phyloP scores from a whole-genome alignment of 139 green algal genomes.

The Chlamydomonas sp. region DNA sequence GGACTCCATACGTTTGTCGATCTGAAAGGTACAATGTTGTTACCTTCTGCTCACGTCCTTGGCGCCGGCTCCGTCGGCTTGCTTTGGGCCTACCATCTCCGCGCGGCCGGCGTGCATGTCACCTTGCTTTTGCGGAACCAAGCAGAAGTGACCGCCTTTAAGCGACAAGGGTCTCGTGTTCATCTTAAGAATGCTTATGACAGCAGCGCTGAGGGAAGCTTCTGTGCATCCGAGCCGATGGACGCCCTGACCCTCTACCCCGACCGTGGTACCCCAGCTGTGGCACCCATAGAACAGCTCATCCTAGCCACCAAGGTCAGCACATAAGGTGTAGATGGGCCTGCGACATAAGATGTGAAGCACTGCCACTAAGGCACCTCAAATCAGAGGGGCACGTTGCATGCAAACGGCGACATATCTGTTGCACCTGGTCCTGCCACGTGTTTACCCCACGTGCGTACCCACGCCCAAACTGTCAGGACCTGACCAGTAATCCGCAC shows the following conservation, averaged over 20 bases:
- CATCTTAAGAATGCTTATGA: background rate
- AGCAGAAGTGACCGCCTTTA: background rate
- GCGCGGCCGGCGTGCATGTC: slow-evolving; percentile 4
- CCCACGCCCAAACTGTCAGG: too few relatives aligned
- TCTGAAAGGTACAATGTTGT: too few relatives aligned
- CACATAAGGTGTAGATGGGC: too few relatives aligned
- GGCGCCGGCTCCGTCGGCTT: slow-evolving; percentile 51
- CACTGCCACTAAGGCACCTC: too few relatives aligned
- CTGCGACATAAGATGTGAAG: too few relatives aligned
- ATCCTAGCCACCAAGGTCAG: slow-evolving; percentile 26
- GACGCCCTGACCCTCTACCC: background rate
- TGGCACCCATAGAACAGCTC: background rate
- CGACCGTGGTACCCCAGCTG: background rate
- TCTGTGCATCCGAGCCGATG: background rate
- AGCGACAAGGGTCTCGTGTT: background rate
- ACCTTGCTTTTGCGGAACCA: slow-evolving; percentile 18
- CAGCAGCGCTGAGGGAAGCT: background rate
- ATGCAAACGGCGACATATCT: too few relatives aligned
- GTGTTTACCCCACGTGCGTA: too few relatives aligned
- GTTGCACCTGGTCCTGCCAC: too few relatives aligned
- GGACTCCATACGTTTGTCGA: too few relatives aligned
- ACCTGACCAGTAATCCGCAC: too few relatives aligned
- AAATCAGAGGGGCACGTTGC: too few relatives aligned
- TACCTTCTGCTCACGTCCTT: slow-evolving; percentile 21
- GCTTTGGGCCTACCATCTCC: slow-evolving; percentile 42